Conservation (phyloP, 768 basidiomycete genomes). For the Boletales sp. region DNA sequence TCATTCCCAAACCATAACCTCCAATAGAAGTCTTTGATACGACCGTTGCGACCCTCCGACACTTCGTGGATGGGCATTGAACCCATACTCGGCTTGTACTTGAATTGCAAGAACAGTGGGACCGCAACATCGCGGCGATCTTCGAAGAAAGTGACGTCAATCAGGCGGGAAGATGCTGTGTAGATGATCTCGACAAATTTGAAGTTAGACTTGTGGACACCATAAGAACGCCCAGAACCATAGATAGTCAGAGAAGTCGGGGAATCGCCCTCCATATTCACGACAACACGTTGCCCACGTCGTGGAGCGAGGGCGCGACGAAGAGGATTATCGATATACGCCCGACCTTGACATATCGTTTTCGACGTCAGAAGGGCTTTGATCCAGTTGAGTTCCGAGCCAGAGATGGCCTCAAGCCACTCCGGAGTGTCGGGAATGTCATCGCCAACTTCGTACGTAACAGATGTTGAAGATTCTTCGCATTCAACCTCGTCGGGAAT, state of each 20-base stretch:
- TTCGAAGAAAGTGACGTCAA: constrained; percentile 76
- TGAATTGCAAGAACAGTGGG: constrained; percentile 78
- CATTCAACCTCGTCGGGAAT: constrained; percentile 41
- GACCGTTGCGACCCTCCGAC: constrained; percentile 72
- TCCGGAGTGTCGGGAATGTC: constrained; percentile 55
- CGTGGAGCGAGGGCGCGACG: constrained; percentile 85
- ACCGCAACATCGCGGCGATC: constrained; percentile 75
- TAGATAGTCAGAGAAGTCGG: constrained; percentile 63
- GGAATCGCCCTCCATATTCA: constrained; percentile 43
- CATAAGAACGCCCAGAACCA: constrained; percentile 79
- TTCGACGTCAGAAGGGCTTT: constrained; percentile 77
- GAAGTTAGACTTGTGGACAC: constrained; percentile 67
- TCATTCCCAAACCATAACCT: constrained; percentile 94
- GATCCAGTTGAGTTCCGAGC: constrained; percentile 80
- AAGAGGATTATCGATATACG: constrained; percentile 87
- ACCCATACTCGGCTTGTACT: constrained; percentile 83
- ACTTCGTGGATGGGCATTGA: constrained; percentile 93
- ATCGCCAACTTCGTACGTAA: constrained; percentile 50
- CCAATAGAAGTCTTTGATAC: constrained; percentile 99
- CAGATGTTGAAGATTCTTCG: constrained; percentile 39
- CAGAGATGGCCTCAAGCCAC: constrained; percentile 86
- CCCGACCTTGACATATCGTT: constrained; percentile 82
- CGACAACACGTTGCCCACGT: constrained; percentile 68
- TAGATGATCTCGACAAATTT: constrained; percentile 79
- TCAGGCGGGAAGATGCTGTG: constrained; percentile 46